Base-by-base conservation (phyloP, 108 stramenopile species). In the Asterionellopsis glacialis region DNA sequence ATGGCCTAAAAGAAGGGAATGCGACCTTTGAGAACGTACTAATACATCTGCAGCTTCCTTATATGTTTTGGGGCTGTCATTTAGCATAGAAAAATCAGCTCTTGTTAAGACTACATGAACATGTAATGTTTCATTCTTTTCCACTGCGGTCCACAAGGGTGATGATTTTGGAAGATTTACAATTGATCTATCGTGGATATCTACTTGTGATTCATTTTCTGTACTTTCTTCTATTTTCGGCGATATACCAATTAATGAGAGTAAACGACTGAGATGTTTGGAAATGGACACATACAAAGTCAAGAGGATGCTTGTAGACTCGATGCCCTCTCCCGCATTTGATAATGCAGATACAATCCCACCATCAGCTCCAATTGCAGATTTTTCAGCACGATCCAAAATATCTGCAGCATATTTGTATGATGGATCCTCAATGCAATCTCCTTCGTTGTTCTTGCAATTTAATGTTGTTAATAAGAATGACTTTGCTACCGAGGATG, bases 241-340 rank as follows among this genome's bases (percentile, higher is more conserved):
- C 0, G 38, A 26, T 23, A 55, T 55, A 50, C 50, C 63, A 14
- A 54, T 22, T 14, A 43, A 23, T 43, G 15, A 42, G 28, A 58
- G 39, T 16, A 59, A 51, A 1, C 41, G 53, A 28, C 38, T 18
- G 0, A 75, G 16, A 57, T 49, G 47, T 44, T 68, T 50, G 26
- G 65, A 44, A 26, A 73, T 44, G 18, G 82, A 63, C 27, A 79
- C 61, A 51, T 83, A 87, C 23, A 86, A 39, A 9, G 82, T 74
- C 49, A 91, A 59, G 47, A 91, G 72, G 18, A 88, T 65, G 48
- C 77, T 80, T 10, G 90, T 91, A 7, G 86, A 88, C 70, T 91
- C 90, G 25, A 91, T 86, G 11, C 90, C 90, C n/a, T 87, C 82
- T 23, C 90, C 90, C n/a, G 89, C 84, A 54, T 74, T 78, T 11